Evolutionary conservation across 306 rosid genomes (phyloP).

Genomic region (Hylodesmum podocarpum): DNA sequence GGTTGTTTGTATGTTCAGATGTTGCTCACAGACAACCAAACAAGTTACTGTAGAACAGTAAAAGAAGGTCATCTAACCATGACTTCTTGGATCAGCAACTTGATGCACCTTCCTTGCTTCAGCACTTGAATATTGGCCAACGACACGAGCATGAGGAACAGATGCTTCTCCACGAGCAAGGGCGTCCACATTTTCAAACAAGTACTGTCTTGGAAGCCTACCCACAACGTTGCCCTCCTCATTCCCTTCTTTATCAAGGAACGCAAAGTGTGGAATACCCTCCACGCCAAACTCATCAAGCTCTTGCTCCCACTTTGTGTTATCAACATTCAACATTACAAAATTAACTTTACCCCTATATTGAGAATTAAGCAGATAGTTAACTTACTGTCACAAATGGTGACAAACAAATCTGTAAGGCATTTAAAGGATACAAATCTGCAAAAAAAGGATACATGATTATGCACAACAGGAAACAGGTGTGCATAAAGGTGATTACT

Average conservation of each 20-base stretch:
- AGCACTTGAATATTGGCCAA: slow-evolving; percentile 82
- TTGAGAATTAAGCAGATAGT: background rate
- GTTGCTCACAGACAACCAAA: slow-evolving; percentile 29
- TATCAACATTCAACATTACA: slow-evolving; percentile 71
- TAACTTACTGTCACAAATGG: background rate
- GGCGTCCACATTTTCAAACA: slow-evolving; percentile 83
- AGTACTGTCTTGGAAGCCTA: slow-evolving; percentile 74
- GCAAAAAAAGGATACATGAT: too few species aligned
- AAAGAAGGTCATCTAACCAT: slow-evolving; percentile 54
- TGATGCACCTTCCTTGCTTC: slow-evolving; percentile 90
- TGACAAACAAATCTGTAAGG: background rate
- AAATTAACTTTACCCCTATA: slow-evolving; percentile 44
- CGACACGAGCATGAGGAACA: slow-evolving; percentile 84
- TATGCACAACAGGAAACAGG: too few species aligned
- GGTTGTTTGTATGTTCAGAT: slow-evolving; percentile 30
- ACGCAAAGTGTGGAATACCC: slow-evolving; percentile 97
- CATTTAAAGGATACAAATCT: background rate
- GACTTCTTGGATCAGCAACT: slow-evolving; percentile 89
- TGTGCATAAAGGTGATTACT: slow-evolving; percentile 49
- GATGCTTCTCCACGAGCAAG: slow-evolving; percentile 75
- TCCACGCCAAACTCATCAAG: slow-evolving; percentile 97
- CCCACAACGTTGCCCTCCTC: slow-evolving; percentile 96
- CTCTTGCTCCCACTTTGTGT: slow-evolving; percentile 98
- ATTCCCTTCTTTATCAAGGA: slow-evolving; percentile 85
- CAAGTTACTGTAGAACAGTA: background rate